Evolutionary conservation across 148 eudicot genomes (phyloP), one percentile per base, ranked within the genome.

Genomic region (Mesembryanthemum crystallinum): DNA sequence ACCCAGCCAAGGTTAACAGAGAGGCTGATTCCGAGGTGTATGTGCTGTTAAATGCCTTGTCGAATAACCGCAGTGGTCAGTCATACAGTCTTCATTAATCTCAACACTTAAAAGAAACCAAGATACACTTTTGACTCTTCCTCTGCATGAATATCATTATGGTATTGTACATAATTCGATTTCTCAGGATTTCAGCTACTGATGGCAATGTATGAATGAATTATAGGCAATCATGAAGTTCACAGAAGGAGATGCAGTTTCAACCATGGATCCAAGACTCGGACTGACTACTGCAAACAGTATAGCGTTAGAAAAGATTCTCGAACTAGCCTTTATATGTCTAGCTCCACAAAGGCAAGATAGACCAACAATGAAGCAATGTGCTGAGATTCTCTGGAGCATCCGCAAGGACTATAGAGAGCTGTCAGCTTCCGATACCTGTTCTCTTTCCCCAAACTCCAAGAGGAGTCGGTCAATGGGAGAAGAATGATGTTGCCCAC

Each of bases 331-430:
- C 37, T 83, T 90, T 24, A 85, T 51, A 76, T 94, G 98, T 79
- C 73, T 94, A 68, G 88, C 87, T 69, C 86, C 96, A 28, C 81
- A 84, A 45, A 81, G 91, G 66, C 73, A 84, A 21, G 78, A 71
- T 58, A 86, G 98, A 27, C 98, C 98, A 25, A 75, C 85, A 37
- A 94, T 94, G 97, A 83, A 84, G 74, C 81, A 78, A 69, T 94
- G 98, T 42, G 97, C 89, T 11, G 92, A 92, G 87, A 80, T 85
- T 54, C 89, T 94, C 18, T 90, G 97, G 98, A 80, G 84, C 76
- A 88, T 94, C 49, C 87, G 98, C 21, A 94, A 89, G 81, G 90
- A 90, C 64, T 89, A 87, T 78, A 82, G 35, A 62, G 92, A 87
- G 74, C 60, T 85, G 35, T 77, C 65, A 17, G 80, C 73, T 67